These are phyloP conservation scores for Carallia pectinifolia DNA, from an alignment of 345 rosid species.

Conservation along the genomic window DNA sequence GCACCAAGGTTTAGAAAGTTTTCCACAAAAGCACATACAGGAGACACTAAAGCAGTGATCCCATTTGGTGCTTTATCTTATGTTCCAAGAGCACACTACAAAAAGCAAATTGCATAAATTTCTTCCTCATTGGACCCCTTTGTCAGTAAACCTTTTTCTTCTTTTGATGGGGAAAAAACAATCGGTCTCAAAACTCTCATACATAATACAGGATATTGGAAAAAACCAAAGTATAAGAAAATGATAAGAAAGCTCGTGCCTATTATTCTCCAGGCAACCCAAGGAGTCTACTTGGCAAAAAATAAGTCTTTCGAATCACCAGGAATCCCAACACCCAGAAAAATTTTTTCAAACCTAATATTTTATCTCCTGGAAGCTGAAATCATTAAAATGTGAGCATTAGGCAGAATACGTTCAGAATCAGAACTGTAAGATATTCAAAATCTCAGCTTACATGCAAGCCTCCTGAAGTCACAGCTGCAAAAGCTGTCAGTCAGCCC, in stretches of 20 bases:
- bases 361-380: slow-evolving; percentile 76
- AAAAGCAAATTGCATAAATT: too few species aligned
- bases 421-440: slow-evolving; percentile 11
- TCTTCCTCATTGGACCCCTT: too few species aligned
- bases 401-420: slow-evolving; percentile 9
- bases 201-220: too few species aligned
- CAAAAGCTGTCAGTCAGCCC: slow-evolving; percentile 71
- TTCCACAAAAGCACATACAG: too few species aligned
- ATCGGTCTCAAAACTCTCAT: too few species aligned
- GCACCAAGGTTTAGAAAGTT: too few species aligned
- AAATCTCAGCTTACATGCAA: slow-evolving; percentile 49
- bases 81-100: too few species aligned
- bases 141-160: too few species aligned
- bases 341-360: slow-evolving; percentile 83
- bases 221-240: too few species aligned
- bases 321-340: slow-evolving; percentile 84
- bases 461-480: slow-evolving; percentile 54
- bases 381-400: slow-evolving; percentile 27
- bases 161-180: too few species aligned
- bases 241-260: slow-evolving; percentile 42
- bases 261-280: slow-evolving; percentile 72
- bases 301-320: slow-evolving; percentile 84
- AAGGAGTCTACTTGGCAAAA: slow-evolving; percentile 82
- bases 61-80: too few species aligned
- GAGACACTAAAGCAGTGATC: too few species aligned